These are phyloP conservation scores for Myxozyma lipomycoides DNA, from an alignment of 805 yeast genomes.

Conservation along the genomic window DNA sequence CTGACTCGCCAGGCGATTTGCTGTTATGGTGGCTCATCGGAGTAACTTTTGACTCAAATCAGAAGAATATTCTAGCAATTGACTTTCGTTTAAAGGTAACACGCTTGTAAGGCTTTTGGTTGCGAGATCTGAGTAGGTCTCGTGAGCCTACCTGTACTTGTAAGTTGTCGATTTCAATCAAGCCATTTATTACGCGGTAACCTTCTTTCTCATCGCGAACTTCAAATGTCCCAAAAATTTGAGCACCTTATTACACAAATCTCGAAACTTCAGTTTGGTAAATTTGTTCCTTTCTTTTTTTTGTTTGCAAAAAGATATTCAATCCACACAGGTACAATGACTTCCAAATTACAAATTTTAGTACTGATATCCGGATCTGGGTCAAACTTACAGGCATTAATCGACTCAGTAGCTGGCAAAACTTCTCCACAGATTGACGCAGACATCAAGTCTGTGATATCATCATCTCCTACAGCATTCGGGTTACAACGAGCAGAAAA, in stretches of 20 bases:
- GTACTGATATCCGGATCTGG: constrained; percentile 95
- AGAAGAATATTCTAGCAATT: not conserved
- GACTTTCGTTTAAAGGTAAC: too few relatives aligned
- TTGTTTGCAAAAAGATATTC: too few relatives aligned
- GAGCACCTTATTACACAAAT: too few relatives aligned
- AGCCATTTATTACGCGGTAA: too few relatives aligned
- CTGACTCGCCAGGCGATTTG: not conserved
- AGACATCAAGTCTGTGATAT: constrained; percentile 69
- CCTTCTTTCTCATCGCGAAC: too few relatives aligned
- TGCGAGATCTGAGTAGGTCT: too few relatives aligned
- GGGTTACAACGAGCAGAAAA: constrained; percentile 77
- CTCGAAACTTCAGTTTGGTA: too few relatives aligned
- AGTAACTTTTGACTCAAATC: too few relatives aligned
- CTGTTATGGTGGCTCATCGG: not conserved
- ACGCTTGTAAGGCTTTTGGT: too few relatives aligned
- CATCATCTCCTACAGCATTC: constrained; percentile 81
- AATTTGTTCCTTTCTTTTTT: too few relatives aligned
- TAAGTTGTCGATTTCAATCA: too few relatives aligned
- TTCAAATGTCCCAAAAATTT: too few relatives aligned
- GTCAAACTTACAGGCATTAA: constrained; percentile 90
- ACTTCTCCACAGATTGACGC: constrained; percentile 36
- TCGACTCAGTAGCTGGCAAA: constrained; percentile 45
- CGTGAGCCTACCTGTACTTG: not conserved
- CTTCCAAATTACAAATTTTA: constrained; percentile 40
- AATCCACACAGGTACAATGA: constrained; percentile 8